phyloP scores from a whole-genome alignment of 768 basidiomycete genomes.

The Tulasnella sp. region DNA sequence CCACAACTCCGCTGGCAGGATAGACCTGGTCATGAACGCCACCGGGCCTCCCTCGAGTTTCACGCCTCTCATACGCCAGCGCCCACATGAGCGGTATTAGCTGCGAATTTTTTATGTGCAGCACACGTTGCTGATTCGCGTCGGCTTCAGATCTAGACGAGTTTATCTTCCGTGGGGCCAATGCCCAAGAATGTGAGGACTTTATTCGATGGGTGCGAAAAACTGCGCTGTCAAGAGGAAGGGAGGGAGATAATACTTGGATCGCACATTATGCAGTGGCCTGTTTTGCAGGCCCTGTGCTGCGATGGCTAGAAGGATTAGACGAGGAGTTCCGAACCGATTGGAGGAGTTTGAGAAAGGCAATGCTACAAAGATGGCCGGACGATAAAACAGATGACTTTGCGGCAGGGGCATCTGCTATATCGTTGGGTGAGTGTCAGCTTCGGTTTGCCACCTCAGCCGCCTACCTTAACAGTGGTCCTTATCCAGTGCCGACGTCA shows the following conservation, averaged over 20 bases:
- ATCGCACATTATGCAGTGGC: neutral
- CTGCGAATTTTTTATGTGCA: no score
- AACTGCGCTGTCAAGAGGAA: neutral
- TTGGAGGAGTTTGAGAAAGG: neutral
- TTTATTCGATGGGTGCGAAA: neutral
- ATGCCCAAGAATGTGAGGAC: neutral
- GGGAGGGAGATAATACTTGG: neutral
- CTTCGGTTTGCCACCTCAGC: no score
- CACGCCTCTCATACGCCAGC: no score
- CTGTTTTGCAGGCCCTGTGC: neutral
- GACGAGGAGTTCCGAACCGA: neutral
- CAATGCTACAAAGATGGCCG: slow-evolving; percentile 2
- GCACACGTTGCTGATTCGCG: no score
- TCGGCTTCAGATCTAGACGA: no score
- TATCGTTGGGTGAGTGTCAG: neutral
- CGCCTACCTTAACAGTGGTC: neutral
- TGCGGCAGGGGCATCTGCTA: neutral
- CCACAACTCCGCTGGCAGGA: no score
- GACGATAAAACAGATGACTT: neutral
- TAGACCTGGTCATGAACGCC: no score
- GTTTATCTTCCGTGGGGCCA: neutral
- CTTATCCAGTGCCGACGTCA: neutral
- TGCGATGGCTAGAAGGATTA: neutral
- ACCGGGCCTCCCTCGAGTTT: no score
- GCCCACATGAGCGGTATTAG: no score